Conservation (phyloP, 2,329 filamentous ascomycete species). For the Elsinoe batatas region DNA sequence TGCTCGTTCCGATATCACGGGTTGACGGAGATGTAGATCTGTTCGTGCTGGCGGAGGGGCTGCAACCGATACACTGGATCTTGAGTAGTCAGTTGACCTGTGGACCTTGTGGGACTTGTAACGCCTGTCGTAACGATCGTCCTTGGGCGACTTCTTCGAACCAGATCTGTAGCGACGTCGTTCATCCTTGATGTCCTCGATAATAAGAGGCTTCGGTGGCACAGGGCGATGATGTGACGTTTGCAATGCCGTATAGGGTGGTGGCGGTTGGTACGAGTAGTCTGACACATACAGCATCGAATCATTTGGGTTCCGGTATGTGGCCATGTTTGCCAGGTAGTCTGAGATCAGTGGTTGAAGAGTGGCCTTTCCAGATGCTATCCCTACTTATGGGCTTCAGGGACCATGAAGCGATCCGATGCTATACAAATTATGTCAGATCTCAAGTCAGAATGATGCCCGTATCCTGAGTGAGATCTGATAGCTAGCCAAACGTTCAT, state of each 20-base stretch:
- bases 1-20: background rate
- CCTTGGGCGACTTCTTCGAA: background rate
- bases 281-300: background rate
- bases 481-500: no score
- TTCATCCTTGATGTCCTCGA: background rate
- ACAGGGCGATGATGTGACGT: background rate
- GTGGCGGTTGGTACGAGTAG: background rate
- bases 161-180: background rate
- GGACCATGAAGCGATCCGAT: no score
- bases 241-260: background rate
- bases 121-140: background rate
- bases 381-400: background rate
- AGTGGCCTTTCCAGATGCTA: background rate
- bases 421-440: no score
- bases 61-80: background rate
- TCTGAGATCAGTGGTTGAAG: background rate
- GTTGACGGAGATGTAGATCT: background rate
- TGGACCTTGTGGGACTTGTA: background rate
- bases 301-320: background rate
- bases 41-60: background rate
- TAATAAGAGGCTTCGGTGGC: background rate
- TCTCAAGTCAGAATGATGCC: no score
- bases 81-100: background rate
- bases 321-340: background rate
- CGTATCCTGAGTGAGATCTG: no score